Conservation (phyloP, 2,329 filamentous ascomycete genomes). For the Capronia epimyces region DNA sequence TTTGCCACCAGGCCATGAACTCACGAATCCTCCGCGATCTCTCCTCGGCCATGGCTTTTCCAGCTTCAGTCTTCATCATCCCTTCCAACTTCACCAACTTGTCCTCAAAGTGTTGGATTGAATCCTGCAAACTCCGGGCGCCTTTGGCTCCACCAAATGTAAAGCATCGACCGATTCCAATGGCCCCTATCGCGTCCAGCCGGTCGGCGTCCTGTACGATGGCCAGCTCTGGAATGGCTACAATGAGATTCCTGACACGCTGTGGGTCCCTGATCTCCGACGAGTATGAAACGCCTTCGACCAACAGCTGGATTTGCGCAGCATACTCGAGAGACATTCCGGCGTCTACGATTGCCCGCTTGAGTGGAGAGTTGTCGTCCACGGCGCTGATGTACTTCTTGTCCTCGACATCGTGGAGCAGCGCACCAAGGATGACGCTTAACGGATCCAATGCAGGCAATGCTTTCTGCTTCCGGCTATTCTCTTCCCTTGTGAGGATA, state of each 20-base stretch:
- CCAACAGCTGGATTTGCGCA: slow-evolving; percentile 63
- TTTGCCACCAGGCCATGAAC: slow-evolving; percentile 53
- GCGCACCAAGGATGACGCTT: slow-evolving; percentile 28
- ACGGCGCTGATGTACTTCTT: slow-evolving; percentile 28
- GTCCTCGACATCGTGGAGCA: slow-evolving; percentile 32
- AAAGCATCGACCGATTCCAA: slow-evolving; percentile 75
- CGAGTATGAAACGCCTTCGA: slow-evolving; percentile 71
- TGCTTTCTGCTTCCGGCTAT: slow-evolving; percentile 12
- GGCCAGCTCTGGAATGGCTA: slow-evolving; percentile 64
- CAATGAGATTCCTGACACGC: slow-evolving; percentile 57
- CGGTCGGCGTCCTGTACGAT: slow-evolving; percentile 90
- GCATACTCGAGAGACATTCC: slow-evolving; percentile 39
- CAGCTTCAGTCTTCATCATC: slow-evolving; percentile 56
- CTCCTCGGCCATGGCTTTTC: slow-evolving; percentile 46
- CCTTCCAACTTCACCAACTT: slow-evolving; percentile 63
- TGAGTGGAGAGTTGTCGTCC: slow-evolving; percentile 10
- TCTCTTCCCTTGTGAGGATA: slow-evolving; percentile 52
- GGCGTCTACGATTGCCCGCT: slow-evolving; percentile 16
- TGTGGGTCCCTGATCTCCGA: slow-evolving; percentile 63
- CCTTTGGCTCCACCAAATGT: slow-evolving; percentile 65
- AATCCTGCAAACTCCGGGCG: slow-evolving; percentile 50
- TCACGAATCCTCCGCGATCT: slow-evolving; percentile 45
- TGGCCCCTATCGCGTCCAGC: slow-evolving; percentile 81
- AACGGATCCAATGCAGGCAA: slow-evolving; percentile 20
- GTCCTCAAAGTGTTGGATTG: slow-evolving; percentile 69